Percentiles rank a stretch among this genome's conserved stretches.
phyloP scores from a whole-genome alignment of 345 rosid genomes.

The Arabidopsis suecica region DNA sequence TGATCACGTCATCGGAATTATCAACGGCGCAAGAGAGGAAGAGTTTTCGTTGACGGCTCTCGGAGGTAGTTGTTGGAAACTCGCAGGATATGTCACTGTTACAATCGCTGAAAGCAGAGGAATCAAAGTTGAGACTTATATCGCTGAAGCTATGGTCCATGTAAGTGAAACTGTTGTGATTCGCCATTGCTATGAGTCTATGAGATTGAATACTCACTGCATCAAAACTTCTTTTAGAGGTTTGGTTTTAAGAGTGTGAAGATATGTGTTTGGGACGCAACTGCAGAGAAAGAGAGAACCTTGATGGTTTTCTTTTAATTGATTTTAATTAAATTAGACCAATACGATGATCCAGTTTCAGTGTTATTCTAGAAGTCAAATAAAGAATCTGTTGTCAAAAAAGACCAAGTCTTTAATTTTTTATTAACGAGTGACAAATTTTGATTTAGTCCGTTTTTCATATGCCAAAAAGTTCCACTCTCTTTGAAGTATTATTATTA shows the following conservation, averaged over 20 bases:
- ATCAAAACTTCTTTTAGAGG: not conserved
- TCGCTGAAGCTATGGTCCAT: slow-evolving; percentile 50
- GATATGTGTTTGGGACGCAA: not conserved
- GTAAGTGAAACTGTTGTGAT: slow-evolving; percentile 45
- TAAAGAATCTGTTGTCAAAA: not conserved
- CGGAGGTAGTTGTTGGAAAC: slow-evolving; percentile 61
- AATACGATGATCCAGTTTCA: not conserved
- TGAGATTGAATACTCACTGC: not conserved
- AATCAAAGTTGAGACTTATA: slow-evolving; percentile 42
- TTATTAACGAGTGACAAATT: not conserved
- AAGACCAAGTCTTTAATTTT: not conserved
- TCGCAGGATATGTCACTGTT: slow-evolving; percentile 88
- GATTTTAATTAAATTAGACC: not conserved
- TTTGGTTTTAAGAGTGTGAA: not conserved
- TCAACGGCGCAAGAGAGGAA: slow-evolving; percentile 62
- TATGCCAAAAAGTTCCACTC: not conserved
- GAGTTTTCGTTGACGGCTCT: slow-evolving; percentile 51
- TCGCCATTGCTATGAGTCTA: slow-evolving; percentile 34
- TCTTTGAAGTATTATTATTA: too few relatives aligned
- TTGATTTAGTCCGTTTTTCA: not conserved
- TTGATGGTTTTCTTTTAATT: not conserved
- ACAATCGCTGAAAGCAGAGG: slow-evolving; percentile 86
- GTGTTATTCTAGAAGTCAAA: not conserved
- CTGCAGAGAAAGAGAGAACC: not conserved
- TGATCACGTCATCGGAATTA: slow-evolving; percentile 62